A percentile compares a stretch with the other conserved stretches of the same genome.
Conservation (phyloP, 2,329 filamentous ascomycete species). For the Remersonia thermophila region DNA sequence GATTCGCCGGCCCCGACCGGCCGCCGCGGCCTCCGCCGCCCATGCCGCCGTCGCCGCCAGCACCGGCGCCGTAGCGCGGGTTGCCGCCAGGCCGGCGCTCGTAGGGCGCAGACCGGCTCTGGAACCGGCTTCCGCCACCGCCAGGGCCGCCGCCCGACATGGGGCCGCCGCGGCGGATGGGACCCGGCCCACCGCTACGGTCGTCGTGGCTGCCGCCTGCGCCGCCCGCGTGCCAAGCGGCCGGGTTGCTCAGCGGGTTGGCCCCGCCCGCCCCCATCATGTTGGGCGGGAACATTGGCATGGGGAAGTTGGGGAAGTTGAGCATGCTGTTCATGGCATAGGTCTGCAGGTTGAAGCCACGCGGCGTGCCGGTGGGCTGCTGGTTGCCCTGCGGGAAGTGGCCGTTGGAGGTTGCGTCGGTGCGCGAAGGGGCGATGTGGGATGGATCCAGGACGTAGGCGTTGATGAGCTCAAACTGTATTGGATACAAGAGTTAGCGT, state of each 20-base stretch:
- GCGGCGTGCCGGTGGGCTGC: constrained; percentile 68
- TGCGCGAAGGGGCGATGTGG: constrained; percentile 85
- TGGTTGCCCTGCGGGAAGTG: constrained; percentile 81
- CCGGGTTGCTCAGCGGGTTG: constrained; percentile 29
- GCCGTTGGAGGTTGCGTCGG: constrained; percentile 88
- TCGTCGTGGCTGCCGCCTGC: constrained; percentile 30
- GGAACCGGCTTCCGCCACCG: constrained; percentile 36
- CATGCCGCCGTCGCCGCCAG: constrained; percentile 28
- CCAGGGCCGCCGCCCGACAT: constrained; percentile 32
- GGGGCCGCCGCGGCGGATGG: constrained; percentile 52
- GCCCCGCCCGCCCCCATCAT: constrained; percentile 41
- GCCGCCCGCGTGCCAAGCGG: constrained; percentile 38
- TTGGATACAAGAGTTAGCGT: constrained; percentile 8
- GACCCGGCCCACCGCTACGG: constrained; percentile 39
- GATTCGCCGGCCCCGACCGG: constrained; percentile 35
- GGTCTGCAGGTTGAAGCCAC: constrained; percentile 78
- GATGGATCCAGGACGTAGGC: constrained; percentile 88
- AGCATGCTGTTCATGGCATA: constrained; percentile 50
- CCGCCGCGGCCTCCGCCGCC: constrained; percentile 32
- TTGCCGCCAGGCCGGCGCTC: constrained; percentile 42
- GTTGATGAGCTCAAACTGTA: constrained; percentile 88
- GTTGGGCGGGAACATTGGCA: constrained; percentile 32
- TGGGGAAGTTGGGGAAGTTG: constrained; percentile 39
- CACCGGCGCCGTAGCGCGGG: constrained; percentile 36
- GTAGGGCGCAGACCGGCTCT: constrained; percentile 59